phyloP scores from a whole-genome alignment of 1,284 basidiomycete genomes.

The Testicularia cyperi region DNA sequence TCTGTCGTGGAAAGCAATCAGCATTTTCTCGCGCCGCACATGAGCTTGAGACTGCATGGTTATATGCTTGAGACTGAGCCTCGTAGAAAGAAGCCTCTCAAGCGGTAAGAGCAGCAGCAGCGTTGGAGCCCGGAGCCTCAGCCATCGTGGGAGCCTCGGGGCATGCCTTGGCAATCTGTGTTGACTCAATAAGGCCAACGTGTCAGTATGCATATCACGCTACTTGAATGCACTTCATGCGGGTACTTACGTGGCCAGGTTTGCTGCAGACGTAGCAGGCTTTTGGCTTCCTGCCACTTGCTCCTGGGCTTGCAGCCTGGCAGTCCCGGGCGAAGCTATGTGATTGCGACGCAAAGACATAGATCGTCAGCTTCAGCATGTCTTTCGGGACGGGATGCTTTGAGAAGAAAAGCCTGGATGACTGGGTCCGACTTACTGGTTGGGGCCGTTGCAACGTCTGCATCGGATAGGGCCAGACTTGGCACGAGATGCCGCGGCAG shows the following conservation, averaged over 20 bases:
- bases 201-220: too few relatives aligned
- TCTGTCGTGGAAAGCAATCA: too few relatives aligned
- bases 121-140: slow-evolving; percentile 18
- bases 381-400: not conserved
- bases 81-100: not conserved
- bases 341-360: not conserved
- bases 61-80: too few relatives aligned
- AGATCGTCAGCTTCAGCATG: not conserved
- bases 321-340: slow-evolving; percentile 20
- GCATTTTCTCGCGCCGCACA: too few relatives aligned
- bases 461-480: slow-evolving; percentile 12
- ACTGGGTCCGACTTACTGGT: slow-evolving; percentile 12
- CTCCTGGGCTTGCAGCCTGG: slow-evolving; percentile 12
- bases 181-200: too few relatives aligned
- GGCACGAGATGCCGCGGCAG: slow-evolving; percentile 4
- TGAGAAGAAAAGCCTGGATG: not conserved
- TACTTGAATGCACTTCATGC: too few relatives aligned
- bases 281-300: slow-evolving; percentile 3
- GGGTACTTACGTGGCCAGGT: slow-evolving; percentile 25
- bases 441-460: slow-evolving; percentile 19
- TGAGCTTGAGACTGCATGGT: too few relatives aligned
- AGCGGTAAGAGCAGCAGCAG: slow-evolving; percentile 25
- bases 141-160: slow-evolving; percentile 13
- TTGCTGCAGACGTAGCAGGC: slow-evolving; percentile 24
- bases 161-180: slow-evolving; percentile 26